phyloP scores from a whole-genome alignment of 148 eudicot genomes.

The Heliamphora exappendiculata region DNA sequence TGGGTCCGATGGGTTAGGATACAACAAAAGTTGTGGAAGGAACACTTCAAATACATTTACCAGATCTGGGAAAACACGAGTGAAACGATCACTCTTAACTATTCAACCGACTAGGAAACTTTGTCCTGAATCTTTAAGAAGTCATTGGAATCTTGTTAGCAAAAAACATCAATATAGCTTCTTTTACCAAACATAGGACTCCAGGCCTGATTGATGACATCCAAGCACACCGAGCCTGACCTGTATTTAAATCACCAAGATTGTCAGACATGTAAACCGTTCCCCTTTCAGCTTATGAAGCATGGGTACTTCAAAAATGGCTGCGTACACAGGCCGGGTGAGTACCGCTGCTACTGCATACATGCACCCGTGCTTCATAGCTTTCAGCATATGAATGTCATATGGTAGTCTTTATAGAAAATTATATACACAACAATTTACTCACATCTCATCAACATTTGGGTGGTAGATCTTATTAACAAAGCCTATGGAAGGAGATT shows the following conservation, averaged over 20 bases:
- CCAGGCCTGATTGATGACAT: constrained; percentile 90
- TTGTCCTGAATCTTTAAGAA: neutral
- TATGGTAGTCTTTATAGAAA: neutral
- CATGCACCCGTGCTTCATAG: too few species aligned
- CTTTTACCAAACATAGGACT: constrained; percentile 86
- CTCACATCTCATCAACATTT: constrained; percentile 88
- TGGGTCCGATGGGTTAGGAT: constrained; percentile 92
- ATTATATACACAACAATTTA: neutral
- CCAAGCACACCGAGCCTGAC: constrained; percentile 96
- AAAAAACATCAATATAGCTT: neutral
- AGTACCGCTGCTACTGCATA: too few species aligned
- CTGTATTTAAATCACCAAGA: constrained; percentile 30
- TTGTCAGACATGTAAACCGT: constrained; percentile 1
- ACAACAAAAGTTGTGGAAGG: constrained; percentile 81
- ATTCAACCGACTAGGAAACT: neutral
- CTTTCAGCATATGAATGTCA: too few species aligned
- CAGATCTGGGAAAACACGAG: constrained; percentile 44
- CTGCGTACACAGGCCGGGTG: too few species aligned
- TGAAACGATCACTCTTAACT: constrained; percentile 7
- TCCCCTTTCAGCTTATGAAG: neutral
- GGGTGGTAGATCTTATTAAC: constrained; percentile 94
- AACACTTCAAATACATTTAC: constrained; percentile 90
- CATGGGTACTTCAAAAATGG: too few species aligned
- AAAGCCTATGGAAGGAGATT: constrained; percentile 83
- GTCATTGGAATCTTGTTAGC: too few species aligned